A percentile compares a stretch with the other conserved stretches of the same genome.
Evolutionary conservation across 495 filamentous ascomycete genomes (phyloP).

Genomic region (Hypoxylon cercidicola): DNA sequence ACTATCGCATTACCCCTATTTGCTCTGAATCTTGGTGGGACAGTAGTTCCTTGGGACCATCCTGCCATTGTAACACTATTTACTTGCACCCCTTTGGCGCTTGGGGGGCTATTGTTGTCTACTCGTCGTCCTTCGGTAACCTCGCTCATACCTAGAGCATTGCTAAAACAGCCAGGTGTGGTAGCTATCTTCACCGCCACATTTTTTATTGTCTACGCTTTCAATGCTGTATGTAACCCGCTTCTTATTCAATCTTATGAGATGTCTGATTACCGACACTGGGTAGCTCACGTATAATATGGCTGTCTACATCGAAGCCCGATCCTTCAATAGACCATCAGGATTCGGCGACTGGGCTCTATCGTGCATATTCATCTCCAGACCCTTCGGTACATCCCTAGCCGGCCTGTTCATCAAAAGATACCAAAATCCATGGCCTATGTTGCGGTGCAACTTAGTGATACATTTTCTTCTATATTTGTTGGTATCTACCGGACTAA

Average conservation of each 20-base stretch:
- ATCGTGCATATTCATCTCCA: conserved; percentile 9
- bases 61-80: conserved; percentile 1
- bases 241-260: background rate
- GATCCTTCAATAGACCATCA: conserved; percentile 1
- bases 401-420: conserved; percentile 4
- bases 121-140: conserved; percentile 1
- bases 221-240: conserved; percentile 2
- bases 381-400: conserved; percentile 4
- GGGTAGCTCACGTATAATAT: conserved; percentile 12
- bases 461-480: conserved; percentile 8
- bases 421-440: conserved; percentile 1
- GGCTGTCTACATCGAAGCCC: conserved; percentile 9
- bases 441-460: conserved; percentile 6
- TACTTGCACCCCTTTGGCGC: conserved; percentile 4
- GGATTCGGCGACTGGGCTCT: conserved; percentile 12
- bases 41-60: conserved; percentile 1
- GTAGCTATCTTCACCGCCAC: background rate
- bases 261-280: background rate
- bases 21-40: conserved; percentile 4
- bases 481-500: conserved; percentile 2
- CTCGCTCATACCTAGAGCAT: background rate
- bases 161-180: background rate
- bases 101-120: background rate
- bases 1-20: conserved; percentile 9
- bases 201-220: conserved; percentile 6